A percentile compares a stretch with the other conserved stretches of the same genome.
These are phyloP conservation scores for Triticum timopheevii DNA, from an alignment of 176 grass and related monocot species.

Conservation along the genomic window DNA sequence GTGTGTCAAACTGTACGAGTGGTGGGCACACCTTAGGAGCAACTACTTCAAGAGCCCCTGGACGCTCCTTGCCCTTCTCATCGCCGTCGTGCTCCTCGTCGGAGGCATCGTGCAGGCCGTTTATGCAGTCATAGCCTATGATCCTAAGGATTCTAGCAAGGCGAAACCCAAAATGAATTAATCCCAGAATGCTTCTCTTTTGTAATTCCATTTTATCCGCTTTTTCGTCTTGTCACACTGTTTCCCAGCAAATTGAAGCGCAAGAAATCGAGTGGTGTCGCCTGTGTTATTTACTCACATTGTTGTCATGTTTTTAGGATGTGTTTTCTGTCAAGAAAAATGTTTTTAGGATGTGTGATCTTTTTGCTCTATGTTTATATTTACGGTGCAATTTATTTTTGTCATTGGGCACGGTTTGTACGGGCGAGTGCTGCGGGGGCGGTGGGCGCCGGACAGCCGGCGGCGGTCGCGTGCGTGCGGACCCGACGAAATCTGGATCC, in stretches of 20 bases:
- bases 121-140: not conserved
- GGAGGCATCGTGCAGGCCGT: slow-evolving; percentile 38
- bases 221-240: too few relatives aligned
- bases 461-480: too few relatives aligned
- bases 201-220: too few relatives aligned
- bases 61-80: slow-evolving; percentile 39
- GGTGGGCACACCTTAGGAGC: slow-evolving; percentile 31
- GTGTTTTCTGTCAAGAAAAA: too few relatives aligned
- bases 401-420: not conserved
- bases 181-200: rapidly evolving
- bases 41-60: slow-evolving; percentile 58
- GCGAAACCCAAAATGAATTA: not conserved
- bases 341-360: too few relatives aligned
- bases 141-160: not conserved
- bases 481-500: not conserved
- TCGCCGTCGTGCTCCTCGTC: slow-evolving; percentile 34
- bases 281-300: too few relatives aligned
- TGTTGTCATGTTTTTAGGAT: too few relatives aligned
- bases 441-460: not conserved
- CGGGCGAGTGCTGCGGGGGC: not conserved
- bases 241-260: too few relatives aligned
- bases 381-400: not conserved
- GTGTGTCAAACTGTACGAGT: not conserved
- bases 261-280: too few relatives aligned
- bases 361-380: too few relatives aligned